Evolutionary conservation across 495 filamentous ascomycete genomes (phyloP), one percentile per base, ranked within the genome.

Genomic region (Filosporella fistucella): DNA sequence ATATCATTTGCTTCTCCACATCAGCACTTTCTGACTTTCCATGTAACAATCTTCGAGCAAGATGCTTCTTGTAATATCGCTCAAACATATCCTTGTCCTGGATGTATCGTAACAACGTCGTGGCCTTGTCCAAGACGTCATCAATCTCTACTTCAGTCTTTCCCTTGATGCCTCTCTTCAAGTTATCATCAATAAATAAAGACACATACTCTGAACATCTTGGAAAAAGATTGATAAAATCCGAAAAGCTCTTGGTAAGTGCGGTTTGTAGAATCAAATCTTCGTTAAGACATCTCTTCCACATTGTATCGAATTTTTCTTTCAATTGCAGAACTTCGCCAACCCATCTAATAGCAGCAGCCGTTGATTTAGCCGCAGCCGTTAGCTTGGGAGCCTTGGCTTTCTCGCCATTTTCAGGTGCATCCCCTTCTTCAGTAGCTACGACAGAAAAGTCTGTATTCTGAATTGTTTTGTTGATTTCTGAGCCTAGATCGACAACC

Each of bases 31-130:
- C 78, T 1, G 89, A 88, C 42, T 89, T 89, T 54, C 83, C 82
- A 75, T 89, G 87, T 17, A 99, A 69, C 32, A 99, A 67, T 12
- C 94, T 78, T 44, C 85, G 80, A 25, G 86, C 89, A 0, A 99
- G 75, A 68, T 99, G 93, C 62, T 95, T 97, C 70, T 97, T 96
- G 69, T 97, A 97, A 66, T 99, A 97, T 2, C 86, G 75, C 64
- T 99, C 94, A 49, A 97, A 99, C 55, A 95, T 80, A 63, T 97
- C 94, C 65, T 95, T 91, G 54, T 96, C 91, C 24, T 79, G 74
- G 32, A 99, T 73, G 43, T 95, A 95, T 23, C 89, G 80, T 24
- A 99, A 68, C 3, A 97, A 73, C 0, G 79, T 82, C 49, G 95
- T 91, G 11, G 91, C 90, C 58, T 95, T 95, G 41, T 96, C 90